Percentiles rank a stretch among this genome's conserved stretches.
These are phyloP conservation scores for Vitis hybrid DNA, from an alignment of 177 flowering plant species.

Conservation along the genomic window DNA sequence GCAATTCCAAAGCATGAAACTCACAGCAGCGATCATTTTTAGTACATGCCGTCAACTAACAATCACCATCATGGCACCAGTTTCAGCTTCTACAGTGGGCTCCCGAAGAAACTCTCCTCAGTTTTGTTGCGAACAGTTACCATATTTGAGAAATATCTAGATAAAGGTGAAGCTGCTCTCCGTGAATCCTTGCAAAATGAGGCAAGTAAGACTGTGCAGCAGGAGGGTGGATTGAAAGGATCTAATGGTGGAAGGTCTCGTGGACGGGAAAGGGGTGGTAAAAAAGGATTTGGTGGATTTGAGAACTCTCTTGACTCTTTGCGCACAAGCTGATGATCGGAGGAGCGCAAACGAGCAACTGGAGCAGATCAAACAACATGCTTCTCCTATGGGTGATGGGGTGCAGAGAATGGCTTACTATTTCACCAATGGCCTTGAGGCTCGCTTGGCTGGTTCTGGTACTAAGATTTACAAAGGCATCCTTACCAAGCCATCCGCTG, in stretches of 20 bases:
- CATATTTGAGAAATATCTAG: not conserved
- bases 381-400: slow-evolving; percentile 22
- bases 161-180: slow-evolving; percentile 31
- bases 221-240: slow-evolving; percentile 25
- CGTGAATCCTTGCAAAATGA: slow-evolving; percentile 30
- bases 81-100: no score
- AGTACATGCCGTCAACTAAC: no score
- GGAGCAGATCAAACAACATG: no score
- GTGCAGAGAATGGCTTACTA: slow-evolving; percentile 56
- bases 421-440: slow-evolving; percentile 59
- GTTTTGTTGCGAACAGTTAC: no score
- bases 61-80: no score
- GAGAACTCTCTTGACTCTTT: slow-evolving; percentile 21
- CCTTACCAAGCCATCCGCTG: slow-evolving; percentile 31
- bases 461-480: slow-evolving; percentile 27
- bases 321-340: no score
- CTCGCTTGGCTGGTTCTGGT: slow-evolving; percentile 56
- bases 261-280: slow-evolving; percentile 32
- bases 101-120: no score
- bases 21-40: no score
- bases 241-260: slow-evolving; percentile 31
- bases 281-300: slow-evolving; percentile 46
- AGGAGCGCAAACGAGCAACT: no score
- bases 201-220: slow-evolving; percentile 23
- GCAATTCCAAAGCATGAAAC: no score